Base-by-base conservation (phyloP, 345 rosid genomes). In the Gossypium rotundifolium region DNA sequence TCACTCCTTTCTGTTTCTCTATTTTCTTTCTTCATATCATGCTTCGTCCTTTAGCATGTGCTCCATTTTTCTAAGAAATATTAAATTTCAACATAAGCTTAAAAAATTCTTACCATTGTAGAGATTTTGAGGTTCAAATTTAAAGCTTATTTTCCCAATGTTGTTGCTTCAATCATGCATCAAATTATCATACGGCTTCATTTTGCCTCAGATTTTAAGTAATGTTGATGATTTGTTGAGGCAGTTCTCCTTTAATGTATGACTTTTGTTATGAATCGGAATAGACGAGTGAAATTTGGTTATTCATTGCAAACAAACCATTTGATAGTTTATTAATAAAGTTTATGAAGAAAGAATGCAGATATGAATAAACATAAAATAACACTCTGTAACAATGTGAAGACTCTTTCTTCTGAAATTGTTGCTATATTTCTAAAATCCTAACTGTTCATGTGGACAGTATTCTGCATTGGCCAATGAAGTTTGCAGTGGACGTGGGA, bases 401-500 rank as follows among this genome's bases (percentile, higher is more conserved):
- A 51, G 16, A 17, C 23, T 51, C 38, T 33, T 49, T 42, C 59
- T 27, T 51, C 2, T 29, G 3, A 11, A 38, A 55, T 51, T 51
- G 44, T 46, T 72, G 9, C 22, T 46, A 73, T 46, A 10, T 60
- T 62, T 49, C 16, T 57, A 20, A 23, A 38, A 5, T 46, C 38
- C 46, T 13, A 68, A 74, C 74, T 59, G 2, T 27, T 29, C 55
- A 44, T 33, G 68, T 78, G 38, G 80, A 77, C 79, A 93, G 98
- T 92, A 92, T 83, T 87, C 98, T 14, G 85, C 70, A 65, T 74
- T 94, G 81, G 92, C 97, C 59, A 53, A 76, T 42, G 95, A 88
- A 80, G 92, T 92, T 65, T 79, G 54, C 44, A 84, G 87, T 60
- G 97, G 98, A 70, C 89, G 92, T 46, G 97, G 98, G 51, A 94